phyloP scores from a whole-genome alignment of 345 rosid species.

The Salix suchowensis region DNA sequence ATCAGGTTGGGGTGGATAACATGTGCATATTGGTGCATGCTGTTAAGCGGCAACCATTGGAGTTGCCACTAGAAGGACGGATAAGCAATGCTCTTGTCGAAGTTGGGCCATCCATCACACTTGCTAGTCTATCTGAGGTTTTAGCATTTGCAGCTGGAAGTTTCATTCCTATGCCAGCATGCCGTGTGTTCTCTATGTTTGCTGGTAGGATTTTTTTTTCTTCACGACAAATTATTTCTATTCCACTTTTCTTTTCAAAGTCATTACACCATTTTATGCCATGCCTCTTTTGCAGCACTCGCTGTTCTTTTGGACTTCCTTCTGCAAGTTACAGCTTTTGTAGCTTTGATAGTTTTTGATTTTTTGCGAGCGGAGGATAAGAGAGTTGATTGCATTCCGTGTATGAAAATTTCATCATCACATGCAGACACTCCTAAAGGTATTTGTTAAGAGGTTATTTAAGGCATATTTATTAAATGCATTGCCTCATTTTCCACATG shows the following conservation, averaged over 20 bases:
- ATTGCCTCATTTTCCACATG: not conserved
- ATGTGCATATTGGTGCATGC: constrained; percentile 97
- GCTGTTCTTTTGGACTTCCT: constrained; percentile 95
- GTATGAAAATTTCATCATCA: constrained; percentile 50
- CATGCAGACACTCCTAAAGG: constrained; percentile 63
- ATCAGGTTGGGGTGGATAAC: constrained; percentile 96
- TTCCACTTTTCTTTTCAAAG: not conserved
- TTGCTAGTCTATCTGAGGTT: constrained; percentile 92
- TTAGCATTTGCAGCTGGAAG: constrained; percentile 95
- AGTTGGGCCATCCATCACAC: constrained; percentile 98
- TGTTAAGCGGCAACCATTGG: constrained; percentile 84
- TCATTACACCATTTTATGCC: not conserved
- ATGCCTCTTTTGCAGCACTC: constrained; percentile 57
- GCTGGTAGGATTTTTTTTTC: constrained; percentile 56
- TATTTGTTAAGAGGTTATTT: constrained; percentile 20
- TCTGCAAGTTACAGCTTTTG: constrained; percentile 96
- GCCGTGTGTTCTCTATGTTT: constrained; percentile 96
- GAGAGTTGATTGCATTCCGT: constrained; percentile 92
- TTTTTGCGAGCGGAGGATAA: constrained; percentile 65
- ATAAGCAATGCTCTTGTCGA: constrained; percentile 94
- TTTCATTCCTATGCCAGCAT: constrained; percentile 95
- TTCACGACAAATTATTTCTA: not conserved
- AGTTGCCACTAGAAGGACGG: constrained; percentile 69
- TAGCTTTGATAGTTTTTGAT: constrained; percentile 87
- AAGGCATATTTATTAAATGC: constrained; percentile 2